These are phyloP conservation scores for Blastomyces parvus DNA, from an alignment of 2,329 filamentous ascomycete species.

Conservation along the genomic window DNA sequence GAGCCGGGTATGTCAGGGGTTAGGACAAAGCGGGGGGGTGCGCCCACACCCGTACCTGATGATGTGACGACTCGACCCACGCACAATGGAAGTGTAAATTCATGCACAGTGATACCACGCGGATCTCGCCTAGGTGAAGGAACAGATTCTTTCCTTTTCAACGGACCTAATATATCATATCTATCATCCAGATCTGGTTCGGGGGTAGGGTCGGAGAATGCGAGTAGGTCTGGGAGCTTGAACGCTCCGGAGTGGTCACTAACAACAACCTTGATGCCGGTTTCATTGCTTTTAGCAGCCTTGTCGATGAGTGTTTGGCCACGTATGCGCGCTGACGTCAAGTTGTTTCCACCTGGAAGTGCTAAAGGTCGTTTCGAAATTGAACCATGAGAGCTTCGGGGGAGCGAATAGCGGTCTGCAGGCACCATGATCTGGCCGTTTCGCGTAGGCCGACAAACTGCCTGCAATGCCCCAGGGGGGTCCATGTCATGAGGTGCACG, in stretches of 20 bases:
- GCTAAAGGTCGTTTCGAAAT: conserved; percentile 33
- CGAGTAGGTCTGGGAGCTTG: conserved; percentile 11
- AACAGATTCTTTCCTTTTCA: conserved; percentile 5
- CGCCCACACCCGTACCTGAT: conserved; percentile 4
- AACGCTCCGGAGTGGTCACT: conserved; percentile 35
- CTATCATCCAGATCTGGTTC: conserved; percentile 27
- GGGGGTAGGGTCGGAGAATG: conserved; percentile 18
- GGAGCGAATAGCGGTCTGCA: conserved; percentile 33
- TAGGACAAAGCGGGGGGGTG: conserved; percentile 32
- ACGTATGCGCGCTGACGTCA: conserved; percentile 37
- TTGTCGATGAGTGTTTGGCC: conserved; percentile 39
- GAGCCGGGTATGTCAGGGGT: conserved; percentile 34
- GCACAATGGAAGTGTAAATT: conserved; percentile 35
- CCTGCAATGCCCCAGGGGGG: conserved; percentile 36
- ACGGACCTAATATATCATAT: conserved; percentile 10
- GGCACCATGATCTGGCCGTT: conserved; percentile 32
- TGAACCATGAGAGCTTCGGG: conserved; percentile 36
- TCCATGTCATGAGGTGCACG: conserved; percentile 38
- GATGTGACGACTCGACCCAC: conserved; percentile 29
- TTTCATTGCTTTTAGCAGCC: conserved; percentile 33
- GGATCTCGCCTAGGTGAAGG: background rate
- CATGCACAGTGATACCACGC: conserved; percentile 26
- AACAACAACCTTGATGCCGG: conserved; percentile 33
- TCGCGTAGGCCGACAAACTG: conserved; percentile 33
- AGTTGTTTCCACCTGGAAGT: conserved; percentile 35